Conservation (phyloP, 2,329 filamentous ascomycete species). For the Cyanodermella asteris region DNA sequence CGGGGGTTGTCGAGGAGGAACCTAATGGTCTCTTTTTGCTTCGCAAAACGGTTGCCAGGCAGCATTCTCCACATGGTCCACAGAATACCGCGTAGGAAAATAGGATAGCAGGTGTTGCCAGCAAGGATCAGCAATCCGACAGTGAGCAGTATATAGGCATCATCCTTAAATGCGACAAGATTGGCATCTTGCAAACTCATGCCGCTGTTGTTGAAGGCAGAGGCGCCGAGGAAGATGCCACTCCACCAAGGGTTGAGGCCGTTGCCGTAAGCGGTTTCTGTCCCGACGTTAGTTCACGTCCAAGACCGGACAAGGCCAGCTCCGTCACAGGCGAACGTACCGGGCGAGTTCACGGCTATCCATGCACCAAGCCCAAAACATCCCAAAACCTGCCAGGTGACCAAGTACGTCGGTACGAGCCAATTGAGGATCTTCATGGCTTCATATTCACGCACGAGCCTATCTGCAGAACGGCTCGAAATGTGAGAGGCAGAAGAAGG, state of each 20-base stretch:
- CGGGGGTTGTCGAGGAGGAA: constrained; percentile 42
- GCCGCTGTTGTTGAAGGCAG: constrained; percentile 32
- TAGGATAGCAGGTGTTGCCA: constrained; percentile 26
- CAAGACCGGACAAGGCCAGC: too few relatives aligned
- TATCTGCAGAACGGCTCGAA: too few relatives aligned
- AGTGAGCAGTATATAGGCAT: constrained; percentile 12
- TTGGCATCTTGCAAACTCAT: constrained; percentile 32
- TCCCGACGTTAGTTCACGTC: constrained; percentile 19
- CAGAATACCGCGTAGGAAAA: constrained; percentile 34
- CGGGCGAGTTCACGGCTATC: too few relatives aligned
- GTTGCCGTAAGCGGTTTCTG: constrained; percentile 19
- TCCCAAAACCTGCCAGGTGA: constrained; percentile 24
- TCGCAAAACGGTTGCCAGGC: constrained; percentile 18
- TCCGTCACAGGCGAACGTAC: too few relatives aligned
- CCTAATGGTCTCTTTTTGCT: constrained; percentile 21
- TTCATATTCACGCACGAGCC: too few relatives aligned
- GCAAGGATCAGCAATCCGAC: constrained; percentile 15
- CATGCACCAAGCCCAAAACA: constrained; percentile 25
- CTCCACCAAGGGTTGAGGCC: constrained; percentile 28
- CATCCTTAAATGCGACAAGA: constrained; percentile 17
- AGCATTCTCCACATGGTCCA: constrained; percentile 31
- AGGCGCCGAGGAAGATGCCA: constrained; percentile 28
- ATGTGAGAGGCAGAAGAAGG: too few relatives aligned
- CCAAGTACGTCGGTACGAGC: constrained; percentile 23
- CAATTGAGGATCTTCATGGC: constrained; percentile 16